A percentile compares a stretch with the other conserved stretches of the same genome.
phyloP scores from a whole-genome alignment of 2,329 filamentous ascomycete species.

The Exophiala spinifera region DNA sequence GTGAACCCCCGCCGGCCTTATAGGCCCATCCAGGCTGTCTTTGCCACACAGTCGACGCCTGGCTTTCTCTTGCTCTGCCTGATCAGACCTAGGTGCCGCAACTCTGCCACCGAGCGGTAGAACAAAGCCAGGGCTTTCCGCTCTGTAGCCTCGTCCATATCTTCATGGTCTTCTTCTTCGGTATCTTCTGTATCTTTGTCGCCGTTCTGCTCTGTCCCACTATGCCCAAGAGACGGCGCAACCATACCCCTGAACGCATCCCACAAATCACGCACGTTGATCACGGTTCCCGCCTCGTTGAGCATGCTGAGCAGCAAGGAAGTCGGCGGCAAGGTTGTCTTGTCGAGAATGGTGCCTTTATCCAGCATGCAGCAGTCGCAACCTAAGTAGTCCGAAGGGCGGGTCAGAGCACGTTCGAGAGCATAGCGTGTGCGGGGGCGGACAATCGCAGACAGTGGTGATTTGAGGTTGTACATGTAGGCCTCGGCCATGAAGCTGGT shows the following conservation, averaged over 20 bases:
- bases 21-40: conserved; percentile 71
- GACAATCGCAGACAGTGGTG: conserved; percentile 57
- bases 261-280: conserved; percentile 62
- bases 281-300: conserved; percentile 58
- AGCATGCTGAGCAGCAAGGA: conserved; percentile 62
- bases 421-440: conserved; percentile 57
- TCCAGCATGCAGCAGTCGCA: conserved; percentile 48
- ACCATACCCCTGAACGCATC: conserved; percentile 49
- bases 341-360: conserved; percentile 35
- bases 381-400: conserved; percentile 60
- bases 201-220: conserved; percentile 44
- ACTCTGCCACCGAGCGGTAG: conserved; percentile 78
- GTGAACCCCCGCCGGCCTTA: conserved; percentile 26
- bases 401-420: conserved; percentile 58
- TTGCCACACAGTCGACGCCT: conserved; percentile 88
- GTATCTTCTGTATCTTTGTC: background rate
- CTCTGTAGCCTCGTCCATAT: conserved; percentile 10
- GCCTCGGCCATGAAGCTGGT: conserved; percentile 55
- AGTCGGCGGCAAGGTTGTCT: conserved; percentile 54
- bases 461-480: conserved; percentile 57
- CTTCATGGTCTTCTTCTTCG: background rate
- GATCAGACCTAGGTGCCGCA: conserved; percentile 81
- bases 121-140: conserved; percentile 63
- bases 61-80: conserved; percentile 57
- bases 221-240: conserved; percentile 9